Evolutionary conservation across 2,329 filamentous ascomycete genomes (phyloP).

Genomic region (Penicillium sp.): DNA sequence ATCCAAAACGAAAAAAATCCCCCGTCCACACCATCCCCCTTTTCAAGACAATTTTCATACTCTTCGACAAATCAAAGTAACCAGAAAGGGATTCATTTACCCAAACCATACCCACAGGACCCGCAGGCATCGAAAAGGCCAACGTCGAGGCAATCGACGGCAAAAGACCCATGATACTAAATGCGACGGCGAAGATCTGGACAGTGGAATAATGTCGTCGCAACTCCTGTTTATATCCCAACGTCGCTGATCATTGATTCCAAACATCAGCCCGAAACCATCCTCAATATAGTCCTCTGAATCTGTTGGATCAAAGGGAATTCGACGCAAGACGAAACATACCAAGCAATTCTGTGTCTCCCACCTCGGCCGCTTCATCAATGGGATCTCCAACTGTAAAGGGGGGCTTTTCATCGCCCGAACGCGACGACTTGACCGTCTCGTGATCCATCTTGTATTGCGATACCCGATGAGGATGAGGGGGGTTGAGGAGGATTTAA

Average conservation of each 20-base stretch:
- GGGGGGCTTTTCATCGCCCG: too few species aligned
- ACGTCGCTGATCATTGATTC: conserved; percentile 20
- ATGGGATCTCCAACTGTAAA: too few species aligned
- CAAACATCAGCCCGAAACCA: background rate
- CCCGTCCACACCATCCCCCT: background rate
- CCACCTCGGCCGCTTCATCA: too few species aligned
- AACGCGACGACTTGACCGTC: too few species aligned
- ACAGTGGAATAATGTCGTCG: conserved; percentile 56
- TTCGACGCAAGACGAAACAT: too few species aligned
- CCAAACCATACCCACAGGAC: conserved; percentile 58
- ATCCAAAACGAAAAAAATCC: background rate
- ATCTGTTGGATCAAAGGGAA: background rate
- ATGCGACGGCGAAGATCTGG: conserved; percentile 57
- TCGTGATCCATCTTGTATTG: too few species aligned
- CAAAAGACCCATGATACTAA: conserved; percentile 56
- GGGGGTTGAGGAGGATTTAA: too few species aligned
- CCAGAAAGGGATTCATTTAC: conserved; percentile 22
- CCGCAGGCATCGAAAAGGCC: conserved; percentile 54
- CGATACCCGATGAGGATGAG: too few species aligned
- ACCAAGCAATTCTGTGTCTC: too few species aligned
- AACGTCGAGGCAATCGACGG: conserved; percentile 57
- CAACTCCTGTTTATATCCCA: conserved; percentile 56
- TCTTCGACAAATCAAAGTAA: too few species aligned
- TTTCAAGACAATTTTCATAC: background rate
- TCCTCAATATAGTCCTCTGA: background rate